Base-by-base conservation (phyloP, 208 protist species). In the Leishmania braziliensis region DNA sequence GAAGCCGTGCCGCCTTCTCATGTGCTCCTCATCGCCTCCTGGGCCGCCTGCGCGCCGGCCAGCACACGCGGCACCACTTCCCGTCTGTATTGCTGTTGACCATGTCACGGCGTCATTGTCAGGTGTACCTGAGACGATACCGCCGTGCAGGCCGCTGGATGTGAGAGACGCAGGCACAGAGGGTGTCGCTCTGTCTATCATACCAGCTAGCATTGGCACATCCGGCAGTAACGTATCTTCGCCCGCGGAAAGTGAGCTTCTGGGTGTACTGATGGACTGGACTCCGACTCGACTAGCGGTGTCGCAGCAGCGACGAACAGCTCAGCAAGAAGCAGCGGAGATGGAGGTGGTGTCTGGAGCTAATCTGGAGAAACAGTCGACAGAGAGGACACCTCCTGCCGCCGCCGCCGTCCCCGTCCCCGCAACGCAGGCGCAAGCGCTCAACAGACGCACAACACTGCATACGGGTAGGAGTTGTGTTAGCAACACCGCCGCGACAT, bases 211-310 rank as follows among this genome's bases (percentile, higher is more conserved):
- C 16, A 56, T 51, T n/a, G 50, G 46, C 62, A 62, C 56, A 51
- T 71, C 36, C n/a, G 69, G 68, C 50, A 80, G 76, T 70, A 36
- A 48, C 36, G 60, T 39, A 4, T 77, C 81, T 26, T 69, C 81
- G 16, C 36, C 46, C 9, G 81, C 71, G 77, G 58, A 50, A 77
- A 81, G 70, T 46, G 77, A n/a, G 33, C 63, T 78, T 51, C n/a
- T 75, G 62, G 60, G 60, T 50, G 76, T 68, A 2, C 48, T 78
- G 23, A 69, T 23, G 46, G 53, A 68, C n/a, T 81, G 81, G 81
- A 80, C 71, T 26, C 77, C 77, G 39, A 68, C 8, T 14, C 60
- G 12, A 23, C 23, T 36, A 26, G 71, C 56, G 46, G 48, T 16
- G 70, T 46, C 48, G 76, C 58, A 39, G 36, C 29, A 12, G 51